Conservation (phyloP, 345 rosid species). For the Salix brachista region DNA sequence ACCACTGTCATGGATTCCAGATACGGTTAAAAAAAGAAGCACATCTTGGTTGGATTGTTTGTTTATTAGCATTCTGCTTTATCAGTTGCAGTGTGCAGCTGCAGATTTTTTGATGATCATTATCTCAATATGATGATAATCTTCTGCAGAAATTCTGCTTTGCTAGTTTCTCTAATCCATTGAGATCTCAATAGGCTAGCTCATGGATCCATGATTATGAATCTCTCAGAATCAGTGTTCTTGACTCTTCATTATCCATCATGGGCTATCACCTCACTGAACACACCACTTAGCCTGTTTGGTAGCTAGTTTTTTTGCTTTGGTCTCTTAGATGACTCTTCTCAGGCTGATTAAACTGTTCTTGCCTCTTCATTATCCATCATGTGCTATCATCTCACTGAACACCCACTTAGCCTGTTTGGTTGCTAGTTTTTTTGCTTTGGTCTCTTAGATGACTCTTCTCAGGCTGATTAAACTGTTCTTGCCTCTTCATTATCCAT, state of each 20-base stretch:
- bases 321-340: neutral
- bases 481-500: neutral
- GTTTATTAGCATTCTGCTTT: neutral
- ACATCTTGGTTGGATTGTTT: neutral
- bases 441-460: too few species aligned
- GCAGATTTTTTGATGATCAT: too few species aligned
- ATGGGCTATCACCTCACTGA: neutral
- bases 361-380: neutral
- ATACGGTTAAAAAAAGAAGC: neutral
- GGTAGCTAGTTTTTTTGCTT: slow-evolving; percentile 1
- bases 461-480: neutral
- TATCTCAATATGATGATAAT: too few species aligned
- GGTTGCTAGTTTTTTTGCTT: neutral
- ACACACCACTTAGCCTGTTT: neutral
- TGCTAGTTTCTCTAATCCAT: neutral
- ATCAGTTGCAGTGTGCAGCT: neutral
- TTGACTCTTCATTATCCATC: neutral
- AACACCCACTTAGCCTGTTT: neutral
- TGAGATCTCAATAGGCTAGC: neutral
- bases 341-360: neutral
- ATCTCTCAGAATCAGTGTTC: neutral
- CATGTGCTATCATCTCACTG: neutral
- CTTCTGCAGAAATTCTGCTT: too few species aligned
- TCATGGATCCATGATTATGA: neutral
- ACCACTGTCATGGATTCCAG: neutral